Conservation (phyloP, 331 rosid species). For the Pyracantha coccinea region DNA sequence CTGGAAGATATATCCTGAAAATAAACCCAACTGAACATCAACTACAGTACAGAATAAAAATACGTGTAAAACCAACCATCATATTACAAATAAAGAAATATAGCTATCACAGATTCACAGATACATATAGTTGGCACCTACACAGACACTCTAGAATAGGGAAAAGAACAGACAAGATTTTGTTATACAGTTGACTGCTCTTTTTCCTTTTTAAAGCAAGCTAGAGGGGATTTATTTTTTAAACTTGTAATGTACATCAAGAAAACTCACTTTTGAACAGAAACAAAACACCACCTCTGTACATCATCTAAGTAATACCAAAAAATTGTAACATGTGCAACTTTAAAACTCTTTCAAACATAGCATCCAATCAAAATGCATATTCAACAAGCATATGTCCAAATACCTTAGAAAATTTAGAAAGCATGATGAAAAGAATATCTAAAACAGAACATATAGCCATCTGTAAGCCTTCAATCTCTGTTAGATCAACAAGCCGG, state of each 20-base stretch:
- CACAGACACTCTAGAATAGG: neutral
- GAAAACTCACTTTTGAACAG: neutral
- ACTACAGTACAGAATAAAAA: conserved; percentile 10
- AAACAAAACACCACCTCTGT: neutral
- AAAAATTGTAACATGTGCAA: neutral
- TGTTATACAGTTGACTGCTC: neutral
- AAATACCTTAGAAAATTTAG: conserved; percentile 67
- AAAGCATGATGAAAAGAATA: conserved; percentile 54
- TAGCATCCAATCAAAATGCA: conserved; percentile 7
- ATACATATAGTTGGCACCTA: neutral
- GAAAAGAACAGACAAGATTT: neutral
- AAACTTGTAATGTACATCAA: neutral
- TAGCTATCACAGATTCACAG: neutral
- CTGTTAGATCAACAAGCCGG: conserved; percentile 65
- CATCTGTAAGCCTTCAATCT: conserved; percentile 76
- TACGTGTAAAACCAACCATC: neutral
- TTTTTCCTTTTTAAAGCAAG: neutral
- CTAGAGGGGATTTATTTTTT: neutral
- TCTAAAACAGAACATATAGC: conserved; percentile 71
- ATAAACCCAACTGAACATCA: conserved; percentile 19
- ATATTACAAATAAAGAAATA: conserved; percentile 2
- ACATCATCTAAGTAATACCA: neutral
- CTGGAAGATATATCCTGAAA: conserved; percentile 59
- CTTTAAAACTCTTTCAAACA: neutral
- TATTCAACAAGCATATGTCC: neutral